These are phyloP conservation scores for Syzygium aqueum DNA, from an alignment of 345 rosid genomes.

Conservation along the genomic window DNA sequence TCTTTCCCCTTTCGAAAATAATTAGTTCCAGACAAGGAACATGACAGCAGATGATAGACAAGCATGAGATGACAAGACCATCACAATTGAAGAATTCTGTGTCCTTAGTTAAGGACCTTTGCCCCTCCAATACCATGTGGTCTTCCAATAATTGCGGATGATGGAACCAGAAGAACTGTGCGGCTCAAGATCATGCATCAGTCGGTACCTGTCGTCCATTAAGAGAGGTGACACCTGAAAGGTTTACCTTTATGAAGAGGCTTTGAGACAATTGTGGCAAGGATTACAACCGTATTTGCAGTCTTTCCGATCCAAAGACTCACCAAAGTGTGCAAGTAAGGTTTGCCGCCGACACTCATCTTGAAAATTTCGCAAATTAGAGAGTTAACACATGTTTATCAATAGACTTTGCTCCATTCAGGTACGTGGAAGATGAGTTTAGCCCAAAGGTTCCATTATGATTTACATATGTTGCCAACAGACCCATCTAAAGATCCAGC, in stretches of 20 bases:
- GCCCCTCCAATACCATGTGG: background rate
- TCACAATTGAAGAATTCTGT: background rate
- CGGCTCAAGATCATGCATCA: background rate
- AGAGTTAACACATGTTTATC: background rate
- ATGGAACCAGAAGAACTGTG: background rate
- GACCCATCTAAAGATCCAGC: too few relatives aligned
- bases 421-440: background rate
- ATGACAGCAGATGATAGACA: background rate
- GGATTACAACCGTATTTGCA: conserved; percentile 65
- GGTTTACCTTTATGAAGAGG: conserved; percentile 15
- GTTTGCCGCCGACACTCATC: conserved; percentile 72
- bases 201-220: background rate
- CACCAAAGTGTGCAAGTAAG: conserved; percentile 75
- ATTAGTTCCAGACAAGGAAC: background rate
- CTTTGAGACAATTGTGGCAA: conserved; percentile 73
- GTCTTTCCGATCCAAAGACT: conserved; percentile 40
- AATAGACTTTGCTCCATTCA: background rate
- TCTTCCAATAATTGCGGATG: background rate
- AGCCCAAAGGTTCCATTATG: background rate
- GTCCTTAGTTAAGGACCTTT: background rate
- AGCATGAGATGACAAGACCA: background rate
- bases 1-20: background rate
- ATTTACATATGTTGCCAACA: too few relatives aligned
- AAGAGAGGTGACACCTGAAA: background rate
- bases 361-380: conserved; percentile 8